Conservation (phyloP, 176 grass and related monocot genomes). For the Pontederia paniculata region DNA sequence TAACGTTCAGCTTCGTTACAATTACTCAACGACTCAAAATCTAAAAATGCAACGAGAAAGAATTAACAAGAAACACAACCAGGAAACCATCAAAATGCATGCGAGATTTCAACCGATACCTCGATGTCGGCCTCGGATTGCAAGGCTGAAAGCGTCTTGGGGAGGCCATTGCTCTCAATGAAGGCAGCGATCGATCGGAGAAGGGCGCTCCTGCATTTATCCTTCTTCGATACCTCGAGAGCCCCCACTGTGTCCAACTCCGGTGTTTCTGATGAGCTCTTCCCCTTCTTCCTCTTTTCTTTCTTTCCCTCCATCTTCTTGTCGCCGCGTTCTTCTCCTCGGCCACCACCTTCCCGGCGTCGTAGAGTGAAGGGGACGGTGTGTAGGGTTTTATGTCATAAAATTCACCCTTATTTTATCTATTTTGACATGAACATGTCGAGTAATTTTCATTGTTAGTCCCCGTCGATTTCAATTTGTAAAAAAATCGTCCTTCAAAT, state of each 20-base stretch:
- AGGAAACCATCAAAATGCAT: too few species aligned
- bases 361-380: too few species aligned
- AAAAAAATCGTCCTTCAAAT: too few species aligned
- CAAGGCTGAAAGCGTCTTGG: background rate
- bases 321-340: background rate
- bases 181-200: constrained; percentile 4
- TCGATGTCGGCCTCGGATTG: background rate
- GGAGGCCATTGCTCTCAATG: background rate
- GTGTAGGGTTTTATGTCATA: too few species aligned
- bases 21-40: too few species aligned
- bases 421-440: too few species aligned
- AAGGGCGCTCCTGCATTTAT: background rate
- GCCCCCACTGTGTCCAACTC: background rate
- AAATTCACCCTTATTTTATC: too few species aligned
- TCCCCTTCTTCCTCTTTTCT: background rate
- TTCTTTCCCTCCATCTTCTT: background rate
- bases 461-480: too few species aligned
- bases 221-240: background rate
- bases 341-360: background rate
- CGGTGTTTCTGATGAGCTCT: background rate
- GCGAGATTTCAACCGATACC: background rate
- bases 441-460: too few species aligned
- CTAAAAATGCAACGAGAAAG: too few species aligned
- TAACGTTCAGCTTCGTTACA: too few species aligned
- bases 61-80: too few species aligned